A percentile compares a stretch with the other conserved stretches of the same genome.
Conservation (phyloP, 2,329 filamentous ascomycete genomes). For the Xylaria sp. region DNA sequence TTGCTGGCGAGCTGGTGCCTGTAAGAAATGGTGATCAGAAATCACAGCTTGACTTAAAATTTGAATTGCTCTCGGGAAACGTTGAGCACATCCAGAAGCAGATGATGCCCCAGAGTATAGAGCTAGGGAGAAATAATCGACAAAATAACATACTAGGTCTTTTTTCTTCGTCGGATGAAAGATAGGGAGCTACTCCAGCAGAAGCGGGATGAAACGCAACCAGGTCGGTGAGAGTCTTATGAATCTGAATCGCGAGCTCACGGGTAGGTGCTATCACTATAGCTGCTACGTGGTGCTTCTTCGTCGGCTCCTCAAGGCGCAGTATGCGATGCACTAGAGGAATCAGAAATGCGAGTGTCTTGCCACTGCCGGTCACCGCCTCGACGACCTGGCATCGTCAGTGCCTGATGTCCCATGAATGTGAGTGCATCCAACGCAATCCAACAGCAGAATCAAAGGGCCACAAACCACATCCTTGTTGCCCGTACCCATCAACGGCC, state of each 20-base stretch:
- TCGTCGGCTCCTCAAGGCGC: slow-evolving; percentile 81
- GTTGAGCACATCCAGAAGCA: not conserved
- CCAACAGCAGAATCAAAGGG: slow-evolving; percentile 10
- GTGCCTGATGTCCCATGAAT: not conserved
- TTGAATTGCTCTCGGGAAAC: not conserved
- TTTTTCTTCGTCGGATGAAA: slow-evolving; percentile 67
- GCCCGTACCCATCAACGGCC: slow-evolving; percentile 79
- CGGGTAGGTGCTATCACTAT: slow-evolving; percentile 94
- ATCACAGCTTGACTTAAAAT: not conserved
- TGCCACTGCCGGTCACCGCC: slow-evolving; percentile 91
- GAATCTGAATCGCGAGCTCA: slow-evolving; percentile 91
- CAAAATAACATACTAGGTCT: slow-evolving; percentile 52
- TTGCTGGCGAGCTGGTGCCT: slow-evolving; percentile 57
- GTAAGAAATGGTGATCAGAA: not conserved
- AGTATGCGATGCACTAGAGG: slow-evolving; percentile 86
- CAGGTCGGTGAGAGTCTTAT: slow-evolving; percentile 80
- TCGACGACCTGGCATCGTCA: slow-evolving; percentile 49
- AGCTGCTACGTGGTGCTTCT: slow-evolving; percentile 88
- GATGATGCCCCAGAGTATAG: not conserved
- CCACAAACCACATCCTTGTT: slow-evolving; percentile 47
- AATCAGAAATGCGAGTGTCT: slow-evolving; percentile 79
- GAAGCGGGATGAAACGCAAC: slow-evolving; percentile 86
- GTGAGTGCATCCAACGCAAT: slow-evolving; percentile 8
- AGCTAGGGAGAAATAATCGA: too few relatives aligned
- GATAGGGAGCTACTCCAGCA: slow-evolving; percentile 69